A percentile compares a stretch with the other conserved stretches of the same genome.
phyloP scores from a whole-genome alignment of 441 rosid genomes.

The Sinapis alba region DNA sequence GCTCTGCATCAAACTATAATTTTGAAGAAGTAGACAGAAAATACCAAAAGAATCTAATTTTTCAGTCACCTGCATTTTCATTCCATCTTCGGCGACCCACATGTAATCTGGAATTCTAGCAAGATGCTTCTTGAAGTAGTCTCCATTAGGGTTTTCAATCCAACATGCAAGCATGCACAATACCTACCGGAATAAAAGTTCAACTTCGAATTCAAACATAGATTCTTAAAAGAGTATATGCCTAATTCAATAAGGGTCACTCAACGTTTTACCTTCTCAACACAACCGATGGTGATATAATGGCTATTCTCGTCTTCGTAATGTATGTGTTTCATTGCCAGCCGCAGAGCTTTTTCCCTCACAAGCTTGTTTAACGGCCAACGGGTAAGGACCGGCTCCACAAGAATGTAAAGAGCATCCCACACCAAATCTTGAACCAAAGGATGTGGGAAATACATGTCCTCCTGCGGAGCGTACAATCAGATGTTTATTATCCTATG shows the following conservation, averaged over 20 bases:
- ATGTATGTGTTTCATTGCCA: constrained; percentile 54
- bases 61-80: constrained; percentile 56
- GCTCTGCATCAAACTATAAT: constrained; percentile 35
- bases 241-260: not conserved
- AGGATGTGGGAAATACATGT: constrained; percentile 59
- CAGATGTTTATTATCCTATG: not conserved
- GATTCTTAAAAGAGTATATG: not conserved
- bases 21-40: not conserved
- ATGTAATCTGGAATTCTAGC: constrained; percentile 59
- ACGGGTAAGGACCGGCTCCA: constrained; percentile 48
- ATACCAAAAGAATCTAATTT: not conserved
- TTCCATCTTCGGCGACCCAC: constrained; percentile 71
- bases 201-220: not conserved
- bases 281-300: constrained; percentile 59
- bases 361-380: constrained; percentile 58
- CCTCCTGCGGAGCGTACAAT: constrained; percentile 46
- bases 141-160: constrained; percentile 60
- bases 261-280: constrained; percentile 47
- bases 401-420: constrained; percentile 52
- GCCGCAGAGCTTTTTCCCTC: constrained; percentile 51
- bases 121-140: constrained; percentile 53
- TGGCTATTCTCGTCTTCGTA: constrained; percentile 63
- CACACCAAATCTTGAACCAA: constrained; percentile 56
- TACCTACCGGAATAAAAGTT: constrained; percentile 32
- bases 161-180: constrained; percentile 61